Conservation (phyloP, 352 stramenopile species). For the Phytopythium delawarense region DNA sequence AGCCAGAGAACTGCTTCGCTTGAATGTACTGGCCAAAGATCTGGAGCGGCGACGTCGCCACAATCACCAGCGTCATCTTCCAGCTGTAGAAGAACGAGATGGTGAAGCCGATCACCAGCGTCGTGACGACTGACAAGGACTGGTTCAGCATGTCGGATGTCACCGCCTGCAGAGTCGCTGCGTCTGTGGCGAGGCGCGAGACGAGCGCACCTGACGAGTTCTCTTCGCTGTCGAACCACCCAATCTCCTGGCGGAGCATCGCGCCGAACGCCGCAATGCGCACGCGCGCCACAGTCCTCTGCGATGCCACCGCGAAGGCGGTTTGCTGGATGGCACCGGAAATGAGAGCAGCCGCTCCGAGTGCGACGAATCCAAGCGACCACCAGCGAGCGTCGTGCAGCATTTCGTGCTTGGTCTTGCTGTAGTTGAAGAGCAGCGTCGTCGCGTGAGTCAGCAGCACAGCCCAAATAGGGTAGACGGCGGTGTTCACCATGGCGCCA, state of each 20-base stretch:
- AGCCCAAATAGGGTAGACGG: slow-evolving; percentile 34
- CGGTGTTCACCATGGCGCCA: slow-evolving; percentile 26
- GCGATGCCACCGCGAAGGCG: slow-evolving; percentile 30
- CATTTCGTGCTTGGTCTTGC: slow-evolving; percentile 20
- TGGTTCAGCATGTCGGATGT: slow-evolving; percentile 64
- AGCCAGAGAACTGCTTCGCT: slow-evolving; percentile 14
- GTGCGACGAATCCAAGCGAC: slow-evolving; percentile 25
- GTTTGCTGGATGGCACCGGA: slow-evolving; percentile 18
- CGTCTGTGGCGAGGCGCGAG: slow-evolving; percentile 68
- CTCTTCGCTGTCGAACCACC: slow-evolving; percentile 75
- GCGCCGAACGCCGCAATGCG: slow-evolving; percentile 22
- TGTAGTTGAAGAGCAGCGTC: slow-evolving; percentile 30
- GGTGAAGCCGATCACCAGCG: slow-evolving; percentile 24
- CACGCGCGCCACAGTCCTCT: slow-evolving; percentile 33
- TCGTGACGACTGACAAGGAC: slow-evolving; percentile 26
- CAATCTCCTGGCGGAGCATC: slow-evolving; percentile 68
- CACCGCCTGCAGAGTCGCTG: slow-evolving; percentile 70
- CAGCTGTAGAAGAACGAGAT: slow-evolving; percentile 22
- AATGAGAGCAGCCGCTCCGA: slow-evolving; percentile 13
- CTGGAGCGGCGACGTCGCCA: slow-evolving; percentile 17
- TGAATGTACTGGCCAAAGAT: slow-evolving; percentile 32
- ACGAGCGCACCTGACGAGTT: slow-evolving; percentile 73
- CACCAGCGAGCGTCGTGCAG: slow-evolving; percentile 19
- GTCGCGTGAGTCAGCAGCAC: slow-evolving; percentile 34
- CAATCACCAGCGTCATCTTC: slow-evolving; percentile 18